Conservation (phyloP, 2,329 filamentous ascomycete species). For the Leptodontidium sp. region DNA sequence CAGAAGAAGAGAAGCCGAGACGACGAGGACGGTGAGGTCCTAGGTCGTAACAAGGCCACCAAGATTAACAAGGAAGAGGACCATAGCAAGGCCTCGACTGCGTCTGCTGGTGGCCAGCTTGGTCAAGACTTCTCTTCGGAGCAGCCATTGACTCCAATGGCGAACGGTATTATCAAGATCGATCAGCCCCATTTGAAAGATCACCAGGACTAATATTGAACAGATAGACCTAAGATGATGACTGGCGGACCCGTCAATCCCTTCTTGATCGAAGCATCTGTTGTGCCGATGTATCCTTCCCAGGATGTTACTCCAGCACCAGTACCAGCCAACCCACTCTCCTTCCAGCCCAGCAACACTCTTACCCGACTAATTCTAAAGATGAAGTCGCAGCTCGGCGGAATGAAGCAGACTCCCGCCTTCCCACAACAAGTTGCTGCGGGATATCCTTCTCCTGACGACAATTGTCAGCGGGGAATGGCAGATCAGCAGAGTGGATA, state of each 20-base stretch:
- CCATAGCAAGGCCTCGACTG: background rate
- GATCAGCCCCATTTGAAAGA: background rate
- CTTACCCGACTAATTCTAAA: background rate
- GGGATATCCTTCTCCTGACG: too few relatives aligned
- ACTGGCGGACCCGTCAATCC: background rate
- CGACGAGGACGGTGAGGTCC: background rate
- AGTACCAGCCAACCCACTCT: background rate
- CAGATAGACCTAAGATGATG: background rate
- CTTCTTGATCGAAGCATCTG: background rate
- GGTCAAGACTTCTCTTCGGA: background rate
- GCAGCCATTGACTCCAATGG: background rate
- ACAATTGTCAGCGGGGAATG: background rate
- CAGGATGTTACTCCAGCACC: background rate
- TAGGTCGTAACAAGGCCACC: background rate
- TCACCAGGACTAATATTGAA: background rate
- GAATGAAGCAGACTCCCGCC: background rate
- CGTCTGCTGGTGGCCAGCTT: background rate
- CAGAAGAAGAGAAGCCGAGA: constrained; percentile 5
- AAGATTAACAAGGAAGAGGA: background rate
- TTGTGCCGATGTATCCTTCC: background rate
- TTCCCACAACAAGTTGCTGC: too few relatives aligned
- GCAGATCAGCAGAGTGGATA: background rate
- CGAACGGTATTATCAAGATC: background rate
- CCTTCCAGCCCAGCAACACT: background rate
- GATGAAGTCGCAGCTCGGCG: background rate